Conservation (phyloP, 2,329 filamentous ascomycete genomes). For the Raffaelea deltoideospora region DNA sequence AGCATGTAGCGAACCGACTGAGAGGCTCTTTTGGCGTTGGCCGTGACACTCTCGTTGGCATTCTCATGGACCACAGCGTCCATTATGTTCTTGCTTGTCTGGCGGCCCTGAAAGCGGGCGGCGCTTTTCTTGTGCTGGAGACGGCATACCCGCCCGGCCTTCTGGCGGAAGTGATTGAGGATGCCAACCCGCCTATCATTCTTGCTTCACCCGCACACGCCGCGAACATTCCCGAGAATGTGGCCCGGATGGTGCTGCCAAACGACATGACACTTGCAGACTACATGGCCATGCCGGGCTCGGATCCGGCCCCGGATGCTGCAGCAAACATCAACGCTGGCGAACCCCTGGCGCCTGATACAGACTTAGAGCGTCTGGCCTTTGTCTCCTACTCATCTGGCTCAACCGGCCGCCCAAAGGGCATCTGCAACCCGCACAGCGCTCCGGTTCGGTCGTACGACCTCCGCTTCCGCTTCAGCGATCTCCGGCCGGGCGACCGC, state of each 20-base stretch:
- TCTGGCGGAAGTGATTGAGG: conserved; percentile 61
- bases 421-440: conserved; percentile 64
- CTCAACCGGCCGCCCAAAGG: conserved; percentile 66
- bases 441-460: conserved; percentile 62
- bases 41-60: conserved; percentile 59
- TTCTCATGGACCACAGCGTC: conserved; percentile 59
- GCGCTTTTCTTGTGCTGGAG: conserved; percentile 68
- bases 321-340: conserved; percentile 16
- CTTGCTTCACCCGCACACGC: conserved; percentile 52
- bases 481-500: conserved; percentile 55
- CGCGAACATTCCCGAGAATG: conserved; percentile 46
- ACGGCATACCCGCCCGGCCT: conserved; percentile 62
- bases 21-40: conserved; percentile 48
- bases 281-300: neutral
- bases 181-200: conserved; percentile 56
- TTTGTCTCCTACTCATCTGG: conserved; percentile 75
- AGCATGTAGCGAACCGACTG: conserved; percentile 47
- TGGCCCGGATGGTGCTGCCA: conserved; percentile 52
- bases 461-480: conserved; percentile 53
- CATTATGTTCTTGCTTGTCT: conserved; percentile 69
- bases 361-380: conserved; percentile 57
- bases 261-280: conserved; percentile 11
- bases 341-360: conserved; percentile 39
- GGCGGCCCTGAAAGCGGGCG: conserved; percentile 62
- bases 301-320: no score